Evolutionary conservation across 208 protist species (phyloP).

Genomic region (Acanthamoeba triangularis): DNA sequence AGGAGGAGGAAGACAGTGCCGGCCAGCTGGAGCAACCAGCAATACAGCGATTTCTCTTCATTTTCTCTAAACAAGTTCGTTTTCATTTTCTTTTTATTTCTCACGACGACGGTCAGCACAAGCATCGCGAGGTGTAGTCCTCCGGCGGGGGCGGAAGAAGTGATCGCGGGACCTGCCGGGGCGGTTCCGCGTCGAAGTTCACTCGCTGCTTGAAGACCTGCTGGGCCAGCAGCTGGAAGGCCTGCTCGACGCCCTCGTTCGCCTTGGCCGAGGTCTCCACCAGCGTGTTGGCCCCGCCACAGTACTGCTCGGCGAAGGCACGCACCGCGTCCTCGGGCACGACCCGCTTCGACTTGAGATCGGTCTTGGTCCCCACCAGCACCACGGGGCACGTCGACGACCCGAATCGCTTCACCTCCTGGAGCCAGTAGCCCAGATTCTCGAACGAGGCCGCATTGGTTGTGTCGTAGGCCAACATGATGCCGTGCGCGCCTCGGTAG

Average conservation of each 20-base stretch:
- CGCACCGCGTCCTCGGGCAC: conserved; percentile 83
- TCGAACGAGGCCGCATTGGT: conserved; percentile 91
- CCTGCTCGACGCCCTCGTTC: conserved; percentile 91
- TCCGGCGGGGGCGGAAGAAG: too few relatives aligned
- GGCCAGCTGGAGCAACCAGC: too few relatives aligned
- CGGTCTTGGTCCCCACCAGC: conserved; percentile 94
- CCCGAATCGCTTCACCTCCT: conserved; percentile 94
- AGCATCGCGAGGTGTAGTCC: too few relatives aligned
- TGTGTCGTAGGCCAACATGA: conserved; percentile 94
- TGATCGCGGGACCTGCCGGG: too few relatives aligned
- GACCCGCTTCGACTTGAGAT: conserved; percentile 90
- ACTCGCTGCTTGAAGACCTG: conserved; percentile 83
- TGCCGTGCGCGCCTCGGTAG: conserved; percentile 95
- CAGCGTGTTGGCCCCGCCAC: conserved; percentile 94
- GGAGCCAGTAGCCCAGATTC: conserved; percentile 94
- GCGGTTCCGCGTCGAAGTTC: not conserved
- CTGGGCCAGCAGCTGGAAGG: conserved; percentile 89
- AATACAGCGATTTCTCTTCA: too few relatives aligned
- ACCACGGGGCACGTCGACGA: conserved; percentile 93
- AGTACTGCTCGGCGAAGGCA: conserved; percentile 91
- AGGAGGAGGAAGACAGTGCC: too few relatives aligned
- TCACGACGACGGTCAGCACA: too few relatives aligned
- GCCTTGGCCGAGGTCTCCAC: conserved; percentile 91
- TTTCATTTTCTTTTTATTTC: too few relatives aligned
- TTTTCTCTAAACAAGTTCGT: too few relatives aligned